phyloP scores from a whole-genome alignment of 148 eudicot species.

The Nepenthes mirabilis region DNA sequence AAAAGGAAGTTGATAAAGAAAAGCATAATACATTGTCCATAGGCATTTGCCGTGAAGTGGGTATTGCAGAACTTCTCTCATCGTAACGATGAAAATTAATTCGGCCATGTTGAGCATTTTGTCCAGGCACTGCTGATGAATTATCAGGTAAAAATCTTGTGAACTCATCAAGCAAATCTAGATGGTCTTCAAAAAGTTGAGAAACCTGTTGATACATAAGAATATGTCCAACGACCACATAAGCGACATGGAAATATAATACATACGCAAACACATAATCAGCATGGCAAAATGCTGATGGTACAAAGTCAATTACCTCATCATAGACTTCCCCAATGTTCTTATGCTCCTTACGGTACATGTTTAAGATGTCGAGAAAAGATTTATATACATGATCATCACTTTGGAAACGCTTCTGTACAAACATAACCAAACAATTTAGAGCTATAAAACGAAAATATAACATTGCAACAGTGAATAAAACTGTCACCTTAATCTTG shows the following conservation, averaged over 20 bases:
- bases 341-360: constrained; percentile 90
- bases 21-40: constrained; percentile 47
- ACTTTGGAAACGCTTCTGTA: constrained; percentile 80
- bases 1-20: not conserved
- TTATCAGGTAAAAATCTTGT: constrained; percentile 88
- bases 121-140: constrained; percentile 48
- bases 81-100: constrained; percentile 36
- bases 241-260: not conserved
- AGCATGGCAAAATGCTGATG: not conserved
- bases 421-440: not conserved
- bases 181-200: constrained; percentile 66
- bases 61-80: constrained; percentile 54
- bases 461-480: not conserved
- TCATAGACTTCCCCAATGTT: constrained; percentile 76
- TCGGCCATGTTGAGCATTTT: constrained; percentile 38
- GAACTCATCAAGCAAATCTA: constrained; percentile 87
- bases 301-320: constrained; percentile 36
- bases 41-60: constrained; percentile 33
- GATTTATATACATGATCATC: constrained; percentile 89
- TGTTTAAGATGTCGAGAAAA: constrained; percentile 83
- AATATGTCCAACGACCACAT: not conserved
- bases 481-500: constrained; percentile 71
- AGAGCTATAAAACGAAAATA: not conserved
- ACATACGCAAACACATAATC: not conserved
- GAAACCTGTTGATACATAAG: constrained; percentile 45